phyloP scores from a whole-genome alignment of 108 stramenopile genomes.

The Chaetoceros muelleri region DNA sequence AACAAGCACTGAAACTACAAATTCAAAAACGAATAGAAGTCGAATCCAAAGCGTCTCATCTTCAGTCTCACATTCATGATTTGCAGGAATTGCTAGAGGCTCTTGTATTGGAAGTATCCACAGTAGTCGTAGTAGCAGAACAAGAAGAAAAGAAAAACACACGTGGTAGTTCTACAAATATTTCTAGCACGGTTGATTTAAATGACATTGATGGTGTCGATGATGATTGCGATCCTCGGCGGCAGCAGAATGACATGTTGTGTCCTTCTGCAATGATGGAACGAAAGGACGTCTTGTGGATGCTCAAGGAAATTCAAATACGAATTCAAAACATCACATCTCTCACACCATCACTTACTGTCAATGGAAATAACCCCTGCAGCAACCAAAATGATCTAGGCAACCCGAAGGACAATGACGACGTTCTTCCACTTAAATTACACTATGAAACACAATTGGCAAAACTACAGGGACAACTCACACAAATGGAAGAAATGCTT shows the following conservation, averaged over 20 bases:
- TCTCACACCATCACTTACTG: too few relatives aligned
- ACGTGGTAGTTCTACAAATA: too few relatives aligned
- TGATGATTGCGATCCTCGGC: too few relatives aligned
- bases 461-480: not conserved
- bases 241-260: too few relatives aligned
- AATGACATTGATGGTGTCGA: not conserved
- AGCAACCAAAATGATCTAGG: too few relatives aligned
- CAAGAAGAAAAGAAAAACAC: not conserved
- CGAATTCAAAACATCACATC: not conserved
- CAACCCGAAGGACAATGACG: too few relatives aligned
- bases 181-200: not conserved
- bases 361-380: too few relatives aligned
- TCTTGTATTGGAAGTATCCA: not conserved
- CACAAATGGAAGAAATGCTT: not conserved
- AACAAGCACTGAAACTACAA: not conserved
- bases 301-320: not conserved
- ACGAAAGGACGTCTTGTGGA: not conserved
- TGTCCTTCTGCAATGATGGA: not conserved
- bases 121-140: not conserved
- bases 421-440: not conserved
- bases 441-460: not conserved
- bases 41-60: not conserved
- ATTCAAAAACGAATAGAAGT: not conserved
- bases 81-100: not conserved
- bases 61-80: not conserved